phyloP scores from a whole-genome alignment of 371 early-diverging fungal species.

The Mucor saturninus region DNA sequence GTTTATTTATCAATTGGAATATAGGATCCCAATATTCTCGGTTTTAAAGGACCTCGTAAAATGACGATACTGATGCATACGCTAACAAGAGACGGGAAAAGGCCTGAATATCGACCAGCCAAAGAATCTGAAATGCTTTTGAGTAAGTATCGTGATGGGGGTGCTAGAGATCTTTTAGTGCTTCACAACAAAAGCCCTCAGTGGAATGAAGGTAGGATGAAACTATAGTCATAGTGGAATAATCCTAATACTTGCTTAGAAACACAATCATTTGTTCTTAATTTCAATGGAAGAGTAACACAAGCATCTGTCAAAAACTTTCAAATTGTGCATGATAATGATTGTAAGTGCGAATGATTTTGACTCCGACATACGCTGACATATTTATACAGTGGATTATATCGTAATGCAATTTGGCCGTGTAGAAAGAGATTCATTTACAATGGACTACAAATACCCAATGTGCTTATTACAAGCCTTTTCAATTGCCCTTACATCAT shows the following conservation, averaged over 20 bases:
- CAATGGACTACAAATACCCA: slow-evolving; percentile 96
- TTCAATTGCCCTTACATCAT: slow-evolving; percentile 90
- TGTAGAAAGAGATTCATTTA: slow-evolving; percentile 79
- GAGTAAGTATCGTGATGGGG: slow-evolving; percentile 62
- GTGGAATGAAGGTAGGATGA: slow-evolving; percentile 82
- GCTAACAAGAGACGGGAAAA: slow-evolving; percentile 68
- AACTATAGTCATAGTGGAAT: neutral
- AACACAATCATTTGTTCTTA: slow-evolving; percentile 92
- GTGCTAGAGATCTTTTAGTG: slow-evolving; percentile 67
- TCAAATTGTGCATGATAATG: slow-evolving; percentile 92
- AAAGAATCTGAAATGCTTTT: slow-evolving; percentile 72
- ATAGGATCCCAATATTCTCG: slow-evolving; percentile 88
- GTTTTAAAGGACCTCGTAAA: slow-evolving; percentile 91
- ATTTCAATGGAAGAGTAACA: slow-evolving; percentile 94
- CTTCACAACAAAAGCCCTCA: slow-evolving; percentile 92
- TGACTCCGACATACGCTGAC: neutral
- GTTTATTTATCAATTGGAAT: neutral
- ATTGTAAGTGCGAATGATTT: slow-evolving; percentile 61
- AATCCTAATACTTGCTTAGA: slow-evolving; percentile 49
- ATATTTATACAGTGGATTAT: slow-evolving; percentile 77
- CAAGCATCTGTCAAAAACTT: slow-evolving; percentile 97
- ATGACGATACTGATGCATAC: slow-evolving; percentile 87
- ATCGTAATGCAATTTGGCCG: slow-evolving; percentile 97
- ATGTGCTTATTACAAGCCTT: slow-evolving; percentile 93
- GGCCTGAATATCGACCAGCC: slow-evolving; percentile 63